Evolutionary conservation across 768 basidiomycete species (phyloP).

Genomic region (Termitomyces bulborhizus): DNA sequence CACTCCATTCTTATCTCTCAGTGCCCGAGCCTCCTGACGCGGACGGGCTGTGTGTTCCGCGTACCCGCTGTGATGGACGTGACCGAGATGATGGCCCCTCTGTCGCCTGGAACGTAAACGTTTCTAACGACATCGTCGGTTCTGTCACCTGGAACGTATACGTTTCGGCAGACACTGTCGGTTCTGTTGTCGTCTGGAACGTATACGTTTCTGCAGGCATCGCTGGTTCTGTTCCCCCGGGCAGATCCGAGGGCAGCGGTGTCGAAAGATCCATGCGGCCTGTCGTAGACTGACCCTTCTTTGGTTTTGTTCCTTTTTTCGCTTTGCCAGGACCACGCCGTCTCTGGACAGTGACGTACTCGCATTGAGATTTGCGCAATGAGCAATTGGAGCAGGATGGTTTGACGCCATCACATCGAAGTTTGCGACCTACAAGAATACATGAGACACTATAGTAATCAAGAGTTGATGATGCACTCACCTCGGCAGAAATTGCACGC

Average conservation of each 20-base stretch:
- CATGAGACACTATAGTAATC: neutral
- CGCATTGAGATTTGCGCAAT: conserved; percentile 44
- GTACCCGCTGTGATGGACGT: conserved; percentile 8
- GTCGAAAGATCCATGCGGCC: conserved; percentile 14
- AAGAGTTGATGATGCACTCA: conserved; percentile 18
- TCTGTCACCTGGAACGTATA: conserved; percentile 23
- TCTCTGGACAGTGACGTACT: conserved; percentile 43
- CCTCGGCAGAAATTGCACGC: conserved; percentile 81
- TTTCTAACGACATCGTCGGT: conserved; percentile 20
- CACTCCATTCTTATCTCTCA: conserved; percentile 17
- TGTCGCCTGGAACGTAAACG: conserved; percentile 22
- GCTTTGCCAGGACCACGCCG: conserved; percentile 76
- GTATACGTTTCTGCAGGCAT: conserved; percentile 23
- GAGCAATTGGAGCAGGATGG: conserved; percentile 62
- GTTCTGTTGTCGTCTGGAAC: conserved; percentile 22
- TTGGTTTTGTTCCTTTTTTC: conserved; percentile 49
- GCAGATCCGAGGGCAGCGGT: conserved; percentile 10
- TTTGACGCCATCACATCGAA: conserved; percentile 62
- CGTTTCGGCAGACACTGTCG: conserved; percentile 19
- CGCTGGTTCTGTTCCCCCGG: conserved; percentile 16
- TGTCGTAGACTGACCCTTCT: conserved; percentile 23
- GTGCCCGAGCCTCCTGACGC: conserved; percentile 27
- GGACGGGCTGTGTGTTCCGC: conserved; percentile 24
- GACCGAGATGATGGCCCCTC: conserved; percentile 10
- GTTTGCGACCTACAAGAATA: conserved; percentile 52